Evolutionary conservation across 2,329 filamentous ascomycete species (phyloP), one percentile per base, ranked within the genome.

Genomic region (Fusarium buharicum): DNA sequence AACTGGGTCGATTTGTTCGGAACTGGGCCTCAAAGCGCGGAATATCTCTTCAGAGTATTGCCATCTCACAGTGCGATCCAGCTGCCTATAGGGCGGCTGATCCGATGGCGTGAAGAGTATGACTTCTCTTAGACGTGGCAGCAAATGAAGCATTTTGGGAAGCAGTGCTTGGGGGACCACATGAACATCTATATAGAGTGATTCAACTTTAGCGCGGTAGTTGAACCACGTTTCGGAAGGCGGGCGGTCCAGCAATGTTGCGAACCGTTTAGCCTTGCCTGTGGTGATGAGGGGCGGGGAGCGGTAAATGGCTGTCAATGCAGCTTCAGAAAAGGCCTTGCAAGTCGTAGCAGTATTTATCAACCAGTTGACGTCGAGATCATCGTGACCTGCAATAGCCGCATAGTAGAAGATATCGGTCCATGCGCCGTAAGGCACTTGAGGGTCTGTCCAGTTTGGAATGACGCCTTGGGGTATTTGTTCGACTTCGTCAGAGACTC

Each of bases 71-170:
- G 78, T 81, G 24, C 79, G 77, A 44, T 84, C 80, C 6, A 88
- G 78, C 31, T 79, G 74, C 36, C 89, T 80, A 71, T 88, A 92
- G 0, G 90, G 90, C 2, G 89, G 82, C 60, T 85, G 77, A 69
- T 96, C 91, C 44, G 84, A 80, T 11, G 83, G 83, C 65, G 93
- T 90, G 61, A 88, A 89, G 14, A 97, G 82, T 54, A 92, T 86
- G 28, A 97, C 76, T 44, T 88, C 83, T 47, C 83, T 83, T 14
- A 97, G 79, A 43, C 86, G 86, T 0, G 89, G 88, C 6, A 92
- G 82, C 40, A 84, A 81, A 36, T 81, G 79, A 17, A 96, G 78
- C 45, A 96, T 75, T 22, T 80, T 70, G 82, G 82, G 69, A 8
- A 77, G 31, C 4, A 72, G 43, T 6, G 55, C 33, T 22, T 70